Evolutionary conservation across 2,329 filamentous ascomycete species (phyloP).

Genomic region (Alternaria sp.): DNA sequence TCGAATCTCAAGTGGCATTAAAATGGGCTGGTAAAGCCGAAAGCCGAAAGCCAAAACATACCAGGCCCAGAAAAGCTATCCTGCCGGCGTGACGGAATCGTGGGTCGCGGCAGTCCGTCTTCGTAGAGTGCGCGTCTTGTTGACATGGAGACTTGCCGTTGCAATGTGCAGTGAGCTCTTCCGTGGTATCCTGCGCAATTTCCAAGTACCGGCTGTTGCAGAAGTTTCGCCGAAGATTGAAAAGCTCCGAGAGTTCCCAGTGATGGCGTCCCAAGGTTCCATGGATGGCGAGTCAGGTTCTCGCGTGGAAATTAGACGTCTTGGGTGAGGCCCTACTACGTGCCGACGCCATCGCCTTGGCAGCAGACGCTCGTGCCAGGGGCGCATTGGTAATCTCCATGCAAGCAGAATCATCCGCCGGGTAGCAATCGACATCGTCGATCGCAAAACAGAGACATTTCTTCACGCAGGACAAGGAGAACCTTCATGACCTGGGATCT

Average conservation of each 20-base stretch:
- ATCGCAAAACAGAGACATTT: not conserved
- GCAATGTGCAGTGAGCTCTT: not conserved
- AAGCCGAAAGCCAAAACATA: slow-evolving; percentile 21
- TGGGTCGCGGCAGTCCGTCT: slow-evolving; percentile 7
- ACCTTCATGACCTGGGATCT: not conserved
- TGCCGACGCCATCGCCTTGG: slow-evolving; percentile 21
- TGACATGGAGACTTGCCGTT: not conserved
- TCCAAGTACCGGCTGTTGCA: slow-evolving; percentile 3
- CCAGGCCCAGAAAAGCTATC: slow-evolving; percentile 30
- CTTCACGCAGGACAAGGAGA: not conserved
- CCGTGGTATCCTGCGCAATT: not conserved
- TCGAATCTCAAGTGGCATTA: slow-evolving; percentile 27
- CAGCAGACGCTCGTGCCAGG: slow-evolving; percentile 25
- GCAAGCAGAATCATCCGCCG: slow-evolving; percentile 11
- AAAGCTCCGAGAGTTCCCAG: not conserved
- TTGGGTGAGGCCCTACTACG: slow-evolving; percentile 9
- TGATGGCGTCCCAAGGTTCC: slow-evolving; percentile 1
- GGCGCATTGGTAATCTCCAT: slow-evolving; percentile 21
- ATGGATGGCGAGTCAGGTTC: slow-evolving; percentile 23
- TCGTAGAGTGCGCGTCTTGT: slow-evolving; percentile 4
- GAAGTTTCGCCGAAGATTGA: slow-evolving; percentile 1
- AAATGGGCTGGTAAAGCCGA: slow-evolving; percentile 22
- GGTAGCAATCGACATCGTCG: slow-evolving; percentile 9
- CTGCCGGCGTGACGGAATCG: slow-evolving; percentile 21
- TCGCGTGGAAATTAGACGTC: slow-evolving; percentile 24